phyloP scores from a whole-genome alignment of 495 filamentous ascomycete genomes.

The Podospora sp. region DNA sequence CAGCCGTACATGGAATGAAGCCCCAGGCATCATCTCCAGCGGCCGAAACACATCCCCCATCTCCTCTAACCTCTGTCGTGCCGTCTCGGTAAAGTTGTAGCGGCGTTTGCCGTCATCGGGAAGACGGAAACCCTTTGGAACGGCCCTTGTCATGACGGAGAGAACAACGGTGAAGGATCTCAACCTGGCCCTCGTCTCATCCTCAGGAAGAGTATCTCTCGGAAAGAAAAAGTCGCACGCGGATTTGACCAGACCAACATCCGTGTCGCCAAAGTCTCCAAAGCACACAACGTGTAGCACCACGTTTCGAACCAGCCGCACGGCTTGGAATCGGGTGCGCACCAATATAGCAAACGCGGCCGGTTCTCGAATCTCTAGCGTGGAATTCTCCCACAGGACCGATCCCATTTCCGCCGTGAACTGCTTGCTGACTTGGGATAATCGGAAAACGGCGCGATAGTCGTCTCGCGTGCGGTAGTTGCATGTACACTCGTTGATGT shows the following conservation, averaged over 20 bases:
- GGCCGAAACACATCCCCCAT: slow-evolving; percentile 1
- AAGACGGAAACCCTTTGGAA: neutral
- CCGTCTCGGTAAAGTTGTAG: neutral
- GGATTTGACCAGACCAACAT: neutral
- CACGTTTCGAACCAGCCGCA: neutral
- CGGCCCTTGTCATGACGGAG: neutral
- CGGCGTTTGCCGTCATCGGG: neutral
- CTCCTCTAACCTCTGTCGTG: neutral
- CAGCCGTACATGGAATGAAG: slow-evolving; percentile 1
- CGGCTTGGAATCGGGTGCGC: neutral
- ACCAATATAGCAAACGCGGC: neutral
- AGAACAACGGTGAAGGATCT: neutral
- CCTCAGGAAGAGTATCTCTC: neutral
- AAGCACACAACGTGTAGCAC: neutral
- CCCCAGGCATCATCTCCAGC: neutral
- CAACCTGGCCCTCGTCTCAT: neutral
- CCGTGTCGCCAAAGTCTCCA: neutral
- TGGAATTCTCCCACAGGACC: neutral
- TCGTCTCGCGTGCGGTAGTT: neutral
- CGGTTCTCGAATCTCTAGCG: neutral
- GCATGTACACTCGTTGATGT: slow-evolving; percentile 8
- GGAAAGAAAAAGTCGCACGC: neutral
- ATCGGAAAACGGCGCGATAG: neutral
- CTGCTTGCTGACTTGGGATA: slow-evolving; percentile 10
- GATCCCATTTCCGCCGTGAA: slow-evolving; percentile 3